A percentile compares a stretch with the other conserved stretches of the same genome.
phyloP scores from a whole-genome alignment of 106 monocot genomes.

The Dactylorhiza incarnata region DNA sequence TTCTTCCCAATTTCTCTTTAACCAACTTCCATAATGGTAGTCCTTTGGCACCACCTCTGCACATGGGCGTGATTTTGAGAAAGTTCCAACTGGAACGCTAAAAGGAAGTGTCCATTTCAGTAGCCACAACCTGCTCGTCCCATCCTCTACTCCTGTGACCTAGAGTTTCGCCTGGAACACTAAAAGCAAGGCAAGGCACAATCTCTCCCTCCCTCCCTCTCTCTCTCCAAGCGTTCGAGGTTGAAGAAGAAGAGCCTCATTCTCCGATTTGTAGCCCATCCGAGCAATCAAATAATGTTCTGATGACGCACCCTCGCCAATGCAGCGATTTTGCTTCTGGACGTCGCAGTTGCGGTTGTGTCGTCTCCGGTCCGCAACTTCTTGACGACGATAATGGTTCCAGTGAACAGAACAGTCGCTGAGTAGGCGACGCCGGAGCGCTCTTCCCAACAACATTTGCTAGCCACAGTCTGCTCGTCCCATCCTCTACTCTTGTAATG shows the following conservation, averaged over 20 bases:
- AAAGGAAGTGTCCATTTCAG: too few species aligned
- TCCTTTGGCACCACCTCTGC: too few species aligned
- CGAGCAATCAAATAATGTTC: conserved; percentile 72
- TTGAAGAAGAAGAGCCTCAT: conserved; percentile 66
- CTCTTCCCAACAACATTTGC: conserved; percentile 57
- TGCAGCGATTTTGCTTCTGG: conserved; percentile 50
- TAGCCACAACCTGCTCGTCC: too few species aligned
- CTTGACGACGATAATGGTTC: conserved; percentile 62
- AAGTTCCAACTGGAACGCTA: too few species aligned
- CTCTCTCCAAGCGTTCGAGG: conserved; percentile 45
- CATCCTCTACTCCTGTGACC: too few species aligned
- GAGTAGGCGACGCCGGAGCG: conserved; percentile 75
- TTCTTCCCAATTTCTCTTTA: too few species aligned
- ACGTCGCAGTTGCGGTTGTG: conserved; percentile 28
- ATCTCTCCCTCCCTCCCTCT: too few species aligned
- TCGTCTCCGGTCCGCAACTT: conserved; percentile 49
- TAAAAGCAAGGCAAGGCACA: too few species aligned
- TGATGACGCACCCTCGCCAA: conserved; percentile 64
- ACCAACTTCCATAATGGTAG: too few species aligned
- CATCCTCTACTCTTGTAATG: conserved; percentile 44
- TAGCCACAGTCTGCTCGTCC: conserved; percentile 35
- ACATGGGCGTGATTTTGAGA: too few species aligned
- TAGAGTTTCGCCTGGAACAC: too few species aligned
- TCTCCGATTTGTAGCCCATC: conserved; percentile 59
- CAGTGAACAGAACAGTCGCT: conserved; percentile 27